A percentile compares a stretch with the other conserved stretches of the same genome.
phyloP scores from a whole-genome alignment of 208 protist genomes.

The Leptomonas pyrrhocoris region DNA sequence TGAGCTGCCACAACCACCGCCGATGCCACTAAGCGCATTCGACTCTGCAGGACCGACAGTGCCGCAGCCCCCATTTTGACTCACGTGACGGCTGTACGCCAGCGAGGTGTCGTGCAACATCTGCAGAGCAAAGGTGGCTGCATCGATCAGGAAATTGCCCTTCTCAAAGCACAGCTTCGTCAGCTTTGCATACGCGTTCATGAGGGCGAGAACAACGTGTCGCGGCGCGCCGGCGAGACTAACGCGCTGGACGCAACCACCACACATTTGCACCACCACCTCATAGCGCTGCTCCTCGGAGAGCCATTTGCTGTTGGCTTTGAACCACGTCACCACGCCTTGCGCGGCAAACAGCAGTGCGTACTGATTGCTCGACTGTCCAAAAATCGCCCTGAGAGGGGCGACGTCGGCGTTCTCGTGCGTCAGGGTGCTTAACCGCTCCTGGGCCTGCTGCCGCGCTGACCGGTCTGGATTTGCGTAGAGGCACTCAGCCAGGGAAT shows the following conservation, averaged over 20 bases:
- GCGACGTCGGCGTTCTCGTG: slow-evolving; percentile 54
- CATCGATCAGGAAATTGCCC: slow-evolving; percentile 53
- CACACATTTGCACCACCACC: slow-evolving; percentile 63
- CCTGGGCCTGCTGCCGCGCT: slow-evolving; percentile 50
- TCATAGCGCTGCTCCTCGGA: slow-evolving; percentile 37
- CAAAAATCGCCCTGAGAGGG: slow-evolving; percentile 53
- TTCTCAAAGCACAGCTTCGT: slow-evolving; percentile 76
- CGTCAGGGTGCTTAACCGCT: slow-evolving; percentile 48
- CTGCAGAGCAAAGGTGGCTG: slow-evolving; percentile 55
- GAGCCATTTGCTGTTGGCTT: slow-evolving; percentile 57
- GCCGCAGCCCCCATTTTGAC: slow-evolving; percentile 31
- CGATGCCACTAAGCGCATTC: background rate
- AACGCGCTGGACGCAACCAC: slow-evolving; percentile 64
- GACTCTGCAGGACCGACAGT: background rate
- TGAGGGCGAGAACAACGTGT: slow-evolving; percentile 59
- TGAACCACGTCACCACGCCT: slow-evolving; percentile 73
- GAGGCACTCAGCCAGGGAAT: slow-evolving; percentile 68
- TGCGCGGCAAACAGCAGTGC: slow-evolving; percentile 77
- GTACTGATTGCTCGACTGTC: slow-evolving; percentile 77
- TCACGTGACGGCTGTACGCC: slow-evolving; percentile 21
- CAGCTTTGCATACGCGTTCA: slow-evolving; percentile 62
- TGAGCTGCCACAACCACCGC: slow-evolving; percentile 1
- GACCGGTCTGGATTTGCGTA: slow-evolving; percentile 63
- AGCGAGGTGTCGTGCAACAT: slow-evolving; percentile 41
- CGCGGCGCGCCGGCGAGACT: slow-evolving; percentile 60